Evolutionary conservation across 768 basidiomycete genomes (phyloP).

Genomic region (Panus rudis): DNA sequence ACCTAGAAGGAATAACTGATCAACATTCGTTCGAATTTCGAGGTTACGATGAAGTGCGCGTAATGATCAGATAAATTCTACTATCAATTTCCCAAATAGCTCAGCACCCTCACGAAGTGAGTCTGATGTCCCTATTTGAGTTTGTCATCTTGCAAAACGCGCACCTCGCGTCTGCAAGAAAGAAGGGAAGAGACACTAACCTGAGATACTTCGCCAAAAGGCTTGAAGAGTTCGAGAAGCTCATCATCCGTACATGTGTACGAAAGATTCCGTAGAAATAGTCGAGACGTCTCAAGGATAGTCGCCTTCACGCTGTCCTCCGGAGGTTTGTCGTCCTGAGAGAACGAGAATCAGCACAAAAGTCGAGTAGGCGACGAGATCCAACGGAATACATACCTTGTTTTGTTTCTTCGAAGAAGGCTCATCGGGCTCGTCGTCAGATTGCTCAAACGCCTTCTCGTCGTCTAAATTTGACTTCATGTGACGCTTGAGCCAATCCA

Average conservation of each 20-base stretch:
- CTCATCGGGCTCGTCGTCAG: slow-evolving; percentile 40
- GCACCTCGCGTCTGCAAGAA: not conserved
- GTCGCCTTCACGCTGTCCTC: slow-evolving; percentile 34
- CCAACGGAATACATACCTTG: slow-evolving; percentile 1
- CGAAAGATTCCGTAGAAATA: slow-evolving; percentile 94
- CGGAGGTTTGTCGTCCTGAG: not conserved
- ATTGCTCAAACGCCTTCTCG: slow-evolving; percentile 54
- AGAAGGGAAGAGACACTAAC: slow-evolving; percentile 36
- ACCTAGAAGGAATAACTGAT: slow-evolving; percentile 28
- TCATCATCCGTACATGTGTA: slow-evolving; percentile 77
- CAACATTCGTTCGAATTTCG: too few species aligned
- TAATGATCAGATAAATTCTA: slow-evolving; percentile 39
- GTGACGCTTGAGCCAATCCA: slow-evolving; percentile 69
- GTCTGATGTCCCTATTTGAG: slow-evolving; percentile 54
- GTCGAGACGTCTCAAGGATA: slow-evolving; percentile 66
- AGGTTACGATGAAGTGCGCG: too few species aligned
- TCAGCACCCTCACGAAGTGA: slow-evolving; percentile 33
- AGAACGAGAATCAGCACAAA: not conserved
- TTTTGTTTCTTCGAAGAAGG: not conserved
- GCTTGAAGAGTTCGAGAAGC: slow-evolving; percentile 52
- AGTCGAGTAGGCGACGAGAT: not conserved
- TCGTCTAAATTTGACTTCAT: slow-evolving; percentile 40
- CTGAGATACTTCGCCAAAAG: slow-evolving; percentile 72
- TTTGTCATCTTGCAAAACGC: slow-evolving; percentile 34
- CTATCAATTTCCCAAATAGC: slow-evolving; percentile 48